Evolutionary conservation across 768 basidiomycete species (phyloP), one percentile per base, ranked within the genome.

Genomic region (Leccinum imitatum): DNA sequence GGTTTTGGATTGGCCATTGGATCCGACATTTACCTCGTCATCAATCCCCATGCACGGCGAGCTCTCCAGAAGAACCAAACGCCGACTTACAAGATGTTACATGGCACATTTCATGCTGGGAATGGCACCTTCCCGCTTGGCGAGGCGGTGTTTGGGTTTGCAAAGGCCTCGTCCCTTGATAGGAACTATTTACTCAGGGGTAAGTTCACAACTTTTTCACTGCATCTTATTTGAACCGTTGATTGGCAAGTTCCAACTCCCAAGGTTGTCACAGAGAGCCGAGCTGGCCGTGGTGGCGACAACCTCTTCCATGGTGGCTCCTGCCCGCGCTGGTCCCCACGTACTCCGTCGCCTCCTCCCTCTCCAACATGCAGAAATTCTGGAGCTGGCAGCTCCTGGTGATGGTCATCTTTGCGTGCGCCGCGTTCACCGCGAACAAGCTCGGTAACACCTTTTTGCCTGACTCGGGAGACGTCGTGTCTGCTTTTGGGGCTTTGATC

Each of bases 1-100:
- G 91, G 92, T 8, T 93, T 93, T 69, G 90, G 91, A 50, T 75
- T 93, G 58, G 89, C 88, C 21, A 89, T 93, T 60, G 91, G 91
- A 41, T 91, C 89, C 5, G 92, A 93, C 67, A 76, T 93, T 55
- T 91, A 87, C 72, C 80, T 91, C 47, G 79, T 90, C 3, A 76
- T 93, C 48, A 87, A 91, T 70, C 80, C 78, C 15, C 78, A 76
- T 52, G 87, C 87, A 37, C 76, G 80, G 13, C 68, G 69, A 37
- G 66, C 71, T 37, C 68, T 76, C 57, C 64, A 71, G 15, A 66
- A 70, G 52, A 69, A 65, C n/a, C 70, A 70, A 23, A 71, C 65
- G 10, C 69, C 73, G 31, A 78, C 76, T 57, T 69, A 82, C 50
- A 80, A 75, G 31, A 76, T 80, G 60, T 73, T 77, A 0, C 88